Base-by-base conservation (phyloP, 2,329 filamentous ascomycete genomes). In the Fusarium cicatricum region DNA sequence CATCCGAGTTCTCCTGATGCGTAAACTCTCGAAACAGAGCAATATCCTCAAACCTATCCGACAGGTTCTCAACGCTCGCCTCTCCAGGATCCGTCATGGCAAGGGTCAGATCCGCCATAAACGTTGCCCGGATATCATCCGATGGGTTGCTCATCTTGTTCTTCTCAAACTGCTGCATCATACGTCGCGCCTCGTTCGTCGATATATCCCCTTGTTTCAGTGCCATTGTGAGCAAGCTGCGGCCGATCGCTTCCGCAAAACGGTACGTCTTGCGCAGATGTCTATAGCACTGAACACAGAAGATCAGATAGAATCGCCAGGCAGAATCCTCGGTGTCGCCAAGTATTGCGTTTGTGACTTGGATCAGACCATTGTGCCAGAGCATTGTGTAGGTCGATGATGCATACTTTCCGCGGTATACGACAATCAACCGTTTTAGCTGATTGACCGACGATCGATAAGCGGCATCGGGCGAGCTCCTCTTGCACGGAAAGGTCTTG, bases 361-460 rank as follows among this genome's bases (percentile, higher is more conserved):
- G 78, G 2, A 75, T 70, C 16, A 79, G 60, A 2, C 72, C 75
- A 3, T 68, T 77, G 42, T 78, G 74, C 75, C 75, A 79, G 3
- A 78, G 63, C 8, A 78, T 70, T 2, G 73, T 73, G 46, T 72
- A 75, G 1, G 67, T 63, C 2, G 75, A 75, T 8, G 69, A 70
- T 8, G 59, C 45, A 37, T 75, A 70, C 3, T 67, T 65, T 15
- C 65, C 63, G 14, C 75, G 72, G 52, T 75, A 78, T 12, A 70
- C 63, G 19, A 77, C 49, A 5, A 78, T 63, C 2, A 78, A 67
- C 7, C 69, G 67, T 52, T 78, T 77, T 9, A 78, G 67, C 37
- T 78, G 75, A 23, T 66, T 64, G 1, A 74, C 68, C 0, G 76
- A 78, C 1, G 75, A 72, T 2, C 59, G 53, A 23, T 66, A 78